A percentile compares a stretch with the other conserved stretches of the same genome.
Evolutionary conservation across 2,329 filamentous ascomycete genomes (phyloP).

Genomic region (Eurotiales sp.): DNA sequence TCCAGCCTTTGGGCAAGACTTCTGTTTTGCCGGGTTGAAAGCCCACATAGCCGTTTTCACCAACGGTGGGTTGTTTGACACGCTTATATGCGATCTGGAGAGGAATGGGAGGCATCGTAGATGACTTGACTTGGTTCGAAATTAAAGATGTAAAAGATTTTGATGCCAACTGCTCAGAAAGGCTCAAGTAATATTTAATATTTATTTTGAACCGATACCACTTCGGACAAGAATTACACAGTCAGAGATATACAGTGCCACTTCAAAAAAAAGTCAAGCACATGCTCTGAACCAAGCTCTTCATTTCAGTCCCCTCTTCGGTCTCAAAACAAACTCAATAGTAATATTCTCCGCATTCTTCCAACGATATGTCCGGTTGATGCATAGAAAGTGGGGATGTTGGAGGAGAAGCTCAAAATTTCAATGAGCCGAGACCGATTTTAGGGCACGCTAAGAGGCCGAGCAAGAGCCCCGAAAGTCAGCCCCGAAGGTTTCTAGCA

Average conservation of each 20-base stretch:
- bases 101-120: constrained; percentile 27
- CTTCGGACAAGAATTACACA: too few species aligned
- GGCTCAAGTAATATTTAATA: too few species aligned
- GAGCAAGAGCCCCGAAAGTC: constrained; percentile 3
- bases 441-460: constrained; percentile 2
- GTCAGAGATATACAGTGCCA: too few species aligned
- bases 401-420: neutral
- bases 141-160: neutral
- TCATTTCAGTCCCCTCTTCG: constrained; percentile 4
- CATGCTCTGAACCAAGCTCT: neutral
- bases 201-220: neutral
- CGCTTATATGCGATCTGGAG: constrained; percentile 28
- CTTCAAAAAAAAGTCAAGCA: too few species aligned
- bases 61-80: constrained; percentile 25
- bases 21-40: constrained; percentile 38
- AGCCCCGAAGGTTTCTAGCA: constrained; percentile 3
- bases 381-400: constrained; percentile 7
- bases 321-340: neutral
- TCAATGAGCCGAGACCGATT: neutral
- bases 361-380: neutral
- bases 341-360: neutral
- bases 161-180: too few species aligned
- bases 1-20: constrained; percentile 36
- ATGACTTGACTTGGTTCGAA: neutral
- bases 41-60: constrained; percentile 41